Conservation (phyloP, 2,329 filamentous ascomycete species). For the Cercospora zeina region DNA sequence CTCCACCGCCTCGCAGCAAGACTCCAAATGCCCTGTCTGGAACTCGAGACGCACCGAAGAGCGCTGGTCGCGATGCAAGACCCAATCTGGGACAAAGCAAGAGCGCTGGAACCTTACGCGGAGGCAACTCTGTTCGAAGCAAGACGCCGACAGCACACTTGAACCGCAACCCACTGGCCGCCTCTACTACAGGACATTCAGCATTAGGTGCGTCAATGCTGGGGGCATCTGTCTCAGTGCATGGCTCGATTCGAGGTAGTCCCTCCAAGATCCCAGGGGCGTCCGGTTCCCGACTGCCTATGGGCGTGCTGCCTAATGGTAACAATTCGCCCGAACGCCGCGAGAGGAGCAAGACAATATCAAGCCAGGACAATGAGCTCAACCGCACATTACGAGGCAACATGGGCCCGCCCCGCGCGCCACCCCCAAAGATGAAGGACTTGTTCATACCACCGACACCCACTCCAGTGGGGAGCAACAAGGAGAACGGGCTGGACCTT, state of each 20-base stretch:
- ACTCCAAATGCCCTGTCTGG: conserved; percentile 57
- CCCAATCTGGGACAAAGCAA: conserved; percentile 35
- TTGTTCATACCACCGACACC: conserved; percentile 60
- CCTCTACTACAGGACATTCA: conserved; percentile 40
- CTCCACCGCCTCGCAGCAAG: conserved; percentile 60
- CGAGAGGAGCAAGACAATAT: conserved; percentile 37
- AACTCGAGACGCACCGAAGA: conserved; percentile 37
- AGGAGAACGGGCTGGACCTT: conserved; percentile 43
- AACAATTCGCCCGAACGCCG: conserved; percentile 79
- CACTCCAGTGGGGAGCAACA: conserved; percentile 44
- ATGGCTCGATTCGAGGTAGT: conserved; percentile 44
- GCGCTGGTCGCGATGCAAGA: conserved; percentile 28
- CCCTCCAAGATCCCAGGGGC: conserved; percentile 65
- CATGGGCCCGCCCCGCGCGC: conserved; percentile 57
- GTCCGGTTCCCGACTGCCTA: conserved; percentile 59
- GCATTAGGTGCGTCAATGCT: conserved; percentile 28
- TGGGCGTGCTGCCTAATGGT: conserved; percentile 68
- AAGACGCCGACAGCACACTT: conserved; percentile 48
- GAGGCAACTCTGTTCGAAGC: conserved; percentile 45
- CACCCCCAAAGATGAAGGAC: conserved; percentile 91
- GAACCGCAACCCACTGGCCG: conserved; percentile 35
- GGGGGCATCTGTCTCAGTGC: conserved; percentile 27
- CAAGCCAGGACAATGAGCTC: conserved; percentile 40
- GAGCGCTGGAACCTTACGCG: conserved; percentile 44
- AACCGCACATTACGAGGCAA: conserved; percentile 41